Conservation (phyloP, 768 basidiomycete genomes). For the Gymnopilus junonius region DNA sequence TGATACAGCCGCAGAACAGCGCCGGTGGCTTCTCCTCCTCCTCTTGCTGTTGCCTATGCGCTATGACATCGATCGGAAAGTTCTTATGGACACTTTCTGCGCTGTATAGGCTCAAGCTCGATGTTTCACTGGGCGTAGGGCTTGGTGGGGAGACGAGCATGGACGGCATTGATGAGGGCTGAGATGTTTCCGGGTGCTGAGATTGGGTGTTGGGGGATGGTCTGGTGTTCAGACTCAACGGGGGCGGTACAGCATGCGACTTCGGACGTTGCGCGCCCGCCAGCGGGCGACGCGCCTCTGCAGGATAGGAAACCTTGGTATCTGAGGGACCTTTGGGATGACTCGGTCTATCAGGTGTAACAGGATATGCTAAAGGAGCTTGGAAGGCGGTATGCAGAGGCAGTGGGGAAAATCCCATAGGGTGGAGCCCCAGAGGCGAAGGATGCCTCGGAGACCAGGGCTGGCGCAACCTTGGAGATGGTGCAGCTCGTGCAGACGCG, state of each 20-base stretch:
- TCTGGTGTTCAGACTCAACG: slow-evolving; percentile 17
- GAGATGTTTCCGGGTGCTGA: slow-evolving; percentile 9
- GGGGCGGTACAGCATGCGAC: slow-evolving; percentile 17
- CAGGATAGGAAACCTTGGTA: slow-evolving; percentile 17
- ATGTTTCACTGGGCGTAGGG: slow-evolving; percentile 24
- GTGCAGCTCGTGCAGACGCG: slow-evolving; percentile 19
- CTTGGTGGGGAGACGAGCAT: slow-evolving; percentile 18
- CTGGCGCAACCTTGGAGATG: slow-evolving; percentile 22
- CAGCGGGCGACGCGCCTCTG: slow-evolving; percentile 28
- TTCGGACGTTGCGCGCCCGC: slow-evolving; percentile 20
- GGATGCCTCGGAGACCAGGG: slow-evolving; percentile 26
- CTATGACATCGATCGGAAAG: slow-evolving; percentile 19
- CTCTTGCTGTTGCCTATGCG: slow-evolving; percentile 5
- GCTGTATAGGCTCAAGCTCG: slow-evolving; percentile 25
- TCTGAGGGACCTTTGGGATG: slow-evolving; percentile 18
- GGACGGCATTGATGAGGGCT: slow-evolving; percentile 15
- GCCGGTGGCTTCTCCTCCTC: slow-evolving; percentile 18
- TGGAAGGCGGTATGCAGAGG: slow-evolving; percentile 25
- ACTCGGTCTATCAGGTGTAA: slow-evolving; percentile 15
- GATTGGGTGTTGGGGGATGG: slow-evolving; percentile 17
- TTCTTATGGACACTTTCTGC: slow-evolving; percentile 23
- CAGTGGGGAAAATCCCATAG: slow-evolving; percentile 21
- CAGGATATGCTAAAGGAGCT: slow-evolving; percentile 8
- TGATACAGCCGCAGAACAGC: slow-evolving; percentile 23
- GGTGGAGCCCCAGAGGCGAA: slow-evolving; percentile 23